phyloP scores from a whole-genome alignment of 495 filamentous ascomycete species.

The Daldinia childiae region DNA sequence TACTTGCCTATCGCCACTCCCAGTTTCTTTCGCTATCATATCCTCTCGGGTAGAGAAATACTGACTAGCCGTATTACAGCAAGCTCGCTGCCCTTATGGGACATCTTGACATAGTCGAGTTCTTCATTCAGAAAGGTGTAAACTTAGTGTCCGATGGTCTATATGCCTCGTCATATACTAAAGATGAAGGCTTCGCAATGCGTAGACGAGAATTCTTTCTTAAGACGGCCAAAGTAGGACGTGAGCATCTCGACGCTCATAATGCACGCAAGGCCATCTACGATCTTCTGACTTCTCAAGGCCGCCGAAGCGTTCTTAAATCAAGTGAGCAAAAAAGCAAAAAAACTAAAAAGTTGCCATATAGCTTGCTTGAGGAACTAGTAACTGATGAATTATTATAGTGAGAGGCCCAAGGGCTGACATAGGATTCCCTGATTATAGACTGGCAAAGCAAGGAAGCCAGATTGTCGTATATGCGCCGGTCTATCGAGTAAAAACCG shows the following conservation, averaged over 20 bases:
- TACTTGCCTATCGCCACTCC: not conserved
- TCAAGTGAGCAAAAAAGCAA: constrained; percentile 12
- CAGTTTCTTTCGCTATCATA: not conserved
- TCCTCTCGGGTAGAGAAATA: not conserved
- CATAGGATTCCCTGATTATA: constrained; percentile 32
- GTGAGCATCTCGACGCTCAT: constrained; percentile 17
- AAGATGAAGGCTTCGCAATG: constrained; percentile 25
- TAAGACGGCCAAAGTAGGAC: constrained; percentile 9
- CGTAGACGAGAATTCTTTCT: constrained; percentile 25
- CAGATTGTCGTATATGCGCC: constrained; percentile 36
- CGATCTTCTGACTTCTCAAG: constrained; percentile 25
- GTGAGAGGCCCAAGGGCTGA: constrained; percentile 29
- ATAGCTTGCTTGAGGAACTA: not conserved
- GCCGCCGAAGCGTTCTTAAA: constrained; percentile 19
- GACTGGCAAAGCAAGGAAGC: constrained; percentile 31
- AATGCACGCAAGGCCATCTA: constrained; percentile 17
- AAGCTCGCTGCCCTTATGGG: constrained; percentile 42
- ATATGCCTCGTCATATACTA: constrained; percentile 28
- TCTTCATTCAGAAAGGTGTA: constrained; percentile 29
- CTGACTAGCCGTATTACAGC: not conserved
- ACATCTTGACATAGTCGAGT: constrained; percentile 33
- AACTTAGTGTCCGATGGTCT: constrained; percentile 19
- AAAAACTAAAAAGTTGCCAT: not conserved
- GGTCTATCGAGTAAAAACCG: constrained; percentile 29
- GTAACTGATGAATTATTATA: not conserved